These are phyloP conservation scores for Leptographium flavum DNA, from an alignment of 2,329 filamentous ascomycete genomes.

Conservation along the genomic window DNA sequence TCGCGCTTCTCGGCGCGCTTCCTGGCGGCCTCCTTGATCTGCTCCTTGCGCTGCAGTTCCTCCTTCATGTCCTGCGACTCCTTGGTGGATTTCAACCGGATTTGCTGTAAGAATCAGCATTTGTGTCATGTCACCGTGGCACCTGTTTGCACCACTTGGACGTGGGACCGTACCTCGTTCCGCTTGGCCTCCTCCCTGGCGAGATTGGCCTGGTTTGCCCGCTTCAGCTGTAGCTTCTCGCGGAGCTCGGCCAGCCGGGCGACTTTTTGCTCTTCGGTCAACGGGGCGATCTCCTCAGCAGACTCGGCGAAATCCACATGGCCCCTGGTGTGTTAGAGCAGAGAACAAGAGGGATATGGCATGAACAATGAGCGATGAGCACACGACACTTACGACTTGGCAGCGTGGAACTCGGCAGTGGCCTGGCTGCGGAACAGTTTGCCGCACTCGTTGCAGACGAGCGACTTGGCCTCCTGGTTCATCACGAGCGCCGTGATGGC, in stretches of 20 bases:
- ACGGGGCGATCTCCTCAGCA: conserved; percentile 75
- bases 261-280: conserved; percentile 86
- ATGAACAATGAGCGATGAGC: background rate
- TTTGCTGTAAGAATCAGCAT: conserved; percentile 23
- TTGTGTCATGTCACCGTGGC: background rate
- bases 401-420: conserved; percentile 79
- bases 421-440: conserved; percentile 76
- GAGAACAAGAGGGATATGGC: background rate
- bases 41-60: conserved; percentile 73
- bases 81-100: conserved; percentile 74
- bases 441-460: conserved; percentile 88
- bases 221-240: conserved; percentile 58
- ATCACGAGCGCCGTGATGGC: conserved; percentile 49
- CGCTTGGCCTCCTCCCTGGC: conserved; percentile 73
- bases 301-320: conserved; percentile 90
- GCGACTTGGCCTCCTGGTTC: conserved; percentile 60
- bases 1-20: conserved; percentile 81
- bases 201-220: conserved; percentile 48
- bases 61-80: conserved; percentile 85
- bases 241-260: conserved; percentile 63
- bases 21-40: conserved; percentile 75
- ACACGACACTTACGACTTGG: conserved; percentile 50
- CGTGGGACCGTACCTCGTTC: conserved; percentile 65
- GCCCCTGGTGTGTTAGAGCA: conserved; percentile 33
- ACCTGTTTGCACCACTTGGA: too few relatives aligned